phyloP scores from a whole-genome alignment of 2,329 filamentous ascomycete species.

The Thyridium curvatum region DNA sequence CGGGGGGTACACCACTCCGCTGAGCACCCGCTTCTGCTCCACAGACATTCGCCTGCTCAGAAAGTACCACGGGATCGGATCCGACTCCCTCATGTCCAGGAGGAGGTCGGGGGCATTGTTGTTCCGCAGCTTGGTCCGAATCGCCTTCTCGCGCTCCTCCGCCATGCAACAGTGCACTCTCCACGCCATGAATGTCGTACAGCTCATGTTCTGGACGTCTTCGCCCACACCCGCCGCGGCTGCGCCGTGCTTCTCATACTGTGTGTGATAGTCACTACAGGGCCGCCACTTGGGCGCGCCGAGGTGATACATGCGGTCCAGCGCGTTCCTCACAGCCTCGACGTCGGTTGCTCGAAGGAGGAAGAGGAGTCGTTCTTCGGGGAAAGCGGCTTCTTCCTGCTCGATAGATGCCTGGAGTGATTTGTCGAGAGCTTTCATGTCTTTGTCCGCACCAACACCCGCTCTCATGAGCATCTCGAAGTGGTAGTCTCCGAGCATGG shows the following conservation, averaged over 20 bases:
- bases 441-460: not conserved
- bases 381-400: not conserved
- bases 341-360: conserved; percentile 1
- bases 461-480: no score
- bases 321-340: not conserved
- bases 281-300: conserved; percentile 3
- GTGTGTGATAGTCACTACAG: not conserved
- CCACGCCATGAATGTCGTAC: not conserved
- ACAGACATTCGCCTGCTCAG: not conserved
- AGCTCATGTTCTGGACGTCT: no score
- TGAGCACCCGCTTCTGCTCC: not conserved
- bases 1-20: not conserved
- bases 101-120: conserved; percentile 1
- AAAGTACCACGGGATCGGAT: conserved; percentile 1
- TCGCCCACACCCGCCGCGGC: no score
- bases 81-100: not conserved
- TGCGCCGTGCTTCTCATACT: no score
- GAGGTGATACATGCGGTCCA: conserved; percentile 1
- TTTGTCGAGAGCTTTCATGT: not conserved
- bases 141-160: not conserved
- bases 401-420: not conserved
- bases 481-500: no score
- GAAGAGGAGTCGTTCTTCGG: conserved; percentile 1
- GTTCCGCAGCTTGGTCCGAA: not conserved
- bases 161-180: conserved; percentile 1